Percentiles rank a stretch among this genome's conserved stretches.
Evolutionary conservation across 2,329 filamentous ascomycete species (phyloP).

Genomic region (Sphaerostilbella broomeana): DNA sequence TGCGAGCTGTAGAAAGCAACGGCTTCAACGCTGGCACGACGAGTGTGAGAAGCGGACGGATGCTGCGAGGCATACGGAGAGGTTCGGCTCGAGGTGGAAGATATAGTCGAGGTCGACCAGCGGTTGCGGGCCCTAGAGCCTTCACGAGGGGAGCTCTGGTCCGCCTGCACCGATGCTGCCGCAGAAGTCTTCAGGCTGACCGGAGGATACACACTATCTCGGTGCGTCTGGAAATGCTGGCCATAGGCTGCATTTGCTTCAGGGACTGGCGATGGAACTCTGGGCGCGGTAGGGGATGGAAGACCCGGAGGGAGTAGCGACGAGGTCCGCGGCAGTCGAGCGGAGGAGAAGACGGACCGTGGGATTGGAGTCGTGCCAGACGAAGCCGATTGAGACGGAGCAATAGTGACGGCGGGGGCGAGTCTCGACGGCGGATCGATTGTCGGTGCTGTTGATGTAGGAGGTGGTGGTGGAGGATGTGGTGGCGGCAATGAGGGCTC

Average conservation of each 20-base stretch:
- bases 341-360: conserved; percentile 24
- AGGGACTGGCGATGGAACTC: conserved; percentile 15
- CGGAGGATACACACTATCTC: conserved; percentile 10
- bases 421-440: conserved; percentile 7
- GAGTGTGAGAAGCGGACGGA: conserved; percentile 26
- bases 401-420: conserved; percentile 2
- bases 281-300: conserved; percentile 16
- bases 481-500: conserved; percentile 8
- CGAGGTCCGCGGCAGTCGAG: conserved; percentile 35
- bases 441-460: conserved; percentile 2
- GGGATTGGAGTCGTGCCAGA: conserved; percentile 21
- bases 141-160: conserved; percentile 26
- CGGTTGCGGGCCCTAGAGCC: conserved; percentile 43
- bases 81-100: conserved; percentile 43
- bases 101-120: conserved; percentile 38
- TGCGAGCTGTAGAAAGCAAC: conserved; percentile 27
- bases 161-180: conserved; percentile 16
- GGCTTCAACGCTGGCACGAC: conserved; percentile 40
- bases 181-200: conserved; percentile 14
- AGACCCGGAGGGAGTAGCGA: conserved; percentile 37
- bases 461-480: conserved; percentile 4
- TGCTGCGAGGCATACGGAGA: conserved; percentile 29
- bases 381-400: conserved; percentile 11
- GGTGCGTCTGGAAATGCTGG: conserved; percentile 5
- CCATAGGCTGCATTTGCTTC: conserved; percentile 7